Evolutionary conservation across 2,329 filamentous ascomycete genomes (phyloP).

Genomic region (Penicillium sp.): DNA sequence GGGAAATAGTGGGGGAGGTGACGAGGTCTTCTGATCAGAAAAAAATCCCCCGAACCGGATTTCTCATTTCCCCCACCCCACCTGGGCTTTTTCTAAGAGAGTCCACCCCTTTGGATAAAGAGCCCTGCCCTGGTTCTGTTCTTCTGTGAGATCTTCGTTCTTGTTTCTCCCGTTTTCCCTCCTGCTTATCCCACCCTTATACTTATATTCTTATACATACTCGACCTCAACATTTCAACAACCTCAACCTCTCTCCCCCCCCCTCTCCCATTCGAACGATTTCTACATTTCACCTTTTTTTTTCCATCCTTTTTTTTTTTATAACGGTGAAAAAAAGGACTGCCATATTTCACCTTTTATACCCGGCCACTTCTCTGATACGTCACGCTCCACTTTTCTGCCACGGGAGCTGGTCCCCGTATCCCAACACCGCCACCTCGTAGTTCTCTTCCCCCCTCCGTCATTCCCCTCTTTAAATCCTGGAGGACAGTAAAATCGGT

Average conservation of each 20-base stretch:
- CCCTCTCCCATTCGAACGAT: neutral
- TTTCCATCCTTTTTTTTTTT: no score
- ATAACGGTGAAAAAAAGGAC: neutral
- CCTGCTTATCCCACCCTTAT: neutral
- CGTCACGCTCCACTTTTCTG: constrained; percentile 19
- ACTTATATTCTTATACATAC: neutral
- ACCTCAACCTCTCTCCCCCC: no score
- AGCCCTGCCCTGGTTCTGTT: constrained; percentile 13
- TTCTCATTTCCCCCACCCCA: constrained; percentile 16
- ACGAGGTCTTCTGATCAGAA: constrained; percentile 37
- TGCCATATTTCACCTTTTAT: neutral
- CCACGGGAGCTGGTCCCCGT: constrained; percentile 15
- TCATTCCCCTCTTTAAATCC: constrained; percentile 12
- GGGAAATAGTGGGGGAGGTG: constrained; percentile 23
- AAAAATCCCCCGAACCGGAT: constrained; percentile 33
- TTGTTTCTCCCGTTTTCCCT: constrained; percentile 7
- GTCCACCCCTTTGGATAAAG: constrained; percentile 31
- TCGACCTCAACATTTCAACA: neutral
- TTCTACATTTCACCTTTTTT: neutral
- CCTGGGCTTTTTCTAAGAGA: neutral
- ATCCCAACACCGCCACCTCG: constrained; percentile 16
- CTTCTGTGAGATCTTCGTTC: neutral
- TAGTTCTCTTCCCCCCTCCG: constrained; percentile 11
- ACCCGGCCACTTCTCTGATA: constrained; percentile 9
- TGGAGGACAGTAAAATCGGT: constrained; percentile 9